Base-by-base conservation (phyloP, 176 grass and related monocot genomes). In the Hyparrhenia diplandra region DNA sequence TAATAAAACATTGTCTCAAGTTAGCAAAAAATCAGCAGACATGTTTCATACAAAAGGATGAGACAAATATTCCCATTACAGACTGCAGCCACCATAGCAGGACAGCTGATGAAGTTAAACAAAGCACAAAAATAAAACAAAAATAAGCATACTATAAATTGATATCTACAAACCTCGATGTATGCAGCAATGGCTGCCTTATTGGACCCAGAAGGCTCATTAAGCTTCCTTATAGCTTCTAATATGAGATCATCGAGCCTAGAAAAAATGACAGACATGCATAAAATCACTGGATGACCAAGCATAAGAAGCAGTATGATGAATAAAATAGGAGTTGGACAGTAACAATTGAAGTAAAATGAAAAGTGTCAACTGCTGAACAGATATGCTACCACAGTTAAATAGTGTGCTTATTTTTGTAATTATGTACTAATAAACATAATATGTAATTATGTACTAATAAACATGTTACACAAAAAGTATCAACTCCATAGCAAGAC, bases 181-280 rank as follows among this genome's bases (percentile, higher is more conserved):
- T 93, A 94, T 59, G 71, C 27, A 41, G 92, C 66, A 75, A 98
- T 91, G 67, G 90, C 54, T 64, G 79, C 83, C 82, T 93, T 91
- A 83, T 76, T 91, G 84, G 95, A 94, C 21, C 95, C 90, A 32
- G 84, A 84, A 54, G 83, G 79, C 59, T 91, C 88, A 11, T 94
- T 90, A 51, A 93, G 80, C 37, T 82, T 92, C 31, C 64, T 84
- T 88, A 98, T 79, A 84, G 90, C 95, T 87, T 98, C 95, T 28
- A 98, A 57, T 77, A 98, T 98, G 61, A 93, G 86, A 60, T 90
- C 89, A 84, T 91, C 89, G 59, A 98, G 82, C 84, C 95, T 94
- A 73, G 34, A 79, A 67, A 20, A n/a, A n/a, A n/a, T n/a, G n/a
- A 74, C 64, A 58, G 43, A 25, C 23, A 34, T 42, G 75, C 28